phyloP scores from a whole-genome alignment of 2,329 filamentous ascomycete genomes.

The Colletotrichum limetticola region DNA sequence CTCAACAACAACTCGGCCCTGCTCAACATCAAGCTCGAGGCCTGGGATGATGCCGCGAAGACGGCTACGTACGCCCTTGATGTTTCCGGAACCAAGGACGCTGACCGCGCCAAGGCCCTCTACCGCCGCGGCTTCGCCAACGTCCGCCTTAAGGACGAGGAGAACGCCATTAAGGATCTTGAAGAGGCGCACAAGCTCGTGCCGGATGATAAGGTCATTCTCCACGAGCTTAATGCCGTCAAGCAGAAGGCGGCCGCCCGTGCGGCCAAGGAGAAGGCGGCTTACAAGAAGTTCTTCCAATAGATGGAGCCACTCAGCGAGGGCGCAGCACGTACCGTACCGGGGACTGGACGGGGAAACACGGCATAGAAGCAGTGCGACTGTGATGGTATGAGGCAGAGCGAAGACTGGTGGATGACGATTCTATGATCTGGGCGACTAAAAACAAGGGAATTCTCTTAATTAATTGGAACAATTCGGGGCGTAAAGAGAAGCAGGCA shows the following conservation, averaged over 20 bases:
- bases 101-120: conserved; percentile 88
- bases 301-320: conserved; percentile 41
- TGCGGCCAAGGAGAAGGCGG: conserved; percentile 89
- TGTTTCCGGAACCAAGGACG: conserved; percentile 71
- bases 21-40: conserved; percentile 82
- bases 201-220: conserved; percentile 79
- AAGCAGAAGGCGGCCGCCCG: conserved; percentile 81
- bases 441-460: conserved; percentile 7
- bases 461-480: conserved; percentile 9
- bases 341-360: neutral
- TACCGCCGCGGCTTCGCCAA: conserved; percentile 85
- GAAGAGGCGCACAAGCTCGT: conserved; percentile 79
- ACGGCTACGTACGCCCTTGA: conserved; percentile 80
- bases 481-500: conserved; percentile 25
- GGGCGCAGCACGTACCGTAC: neutral
- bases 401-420: neutral
- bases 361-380: neutral
- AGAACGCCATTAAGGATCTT: conserved; percentile 80
- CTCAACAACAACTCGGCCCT: conserved; percentile 91
- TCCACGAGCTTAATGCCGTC: conserved; percentile 79
- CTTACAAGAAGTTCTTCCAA: conserved; percentile 90
- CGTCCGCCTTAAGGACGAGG: conserved; percentile 84
- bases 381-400: neutral
- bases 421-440: conserved; percentile 13
- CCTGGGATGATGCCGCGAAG: conserved; percentile 76